phyloP scores from a whole-genome alignment of 768 basidiomycete species.

The Amanita fuliginea region DNA sequence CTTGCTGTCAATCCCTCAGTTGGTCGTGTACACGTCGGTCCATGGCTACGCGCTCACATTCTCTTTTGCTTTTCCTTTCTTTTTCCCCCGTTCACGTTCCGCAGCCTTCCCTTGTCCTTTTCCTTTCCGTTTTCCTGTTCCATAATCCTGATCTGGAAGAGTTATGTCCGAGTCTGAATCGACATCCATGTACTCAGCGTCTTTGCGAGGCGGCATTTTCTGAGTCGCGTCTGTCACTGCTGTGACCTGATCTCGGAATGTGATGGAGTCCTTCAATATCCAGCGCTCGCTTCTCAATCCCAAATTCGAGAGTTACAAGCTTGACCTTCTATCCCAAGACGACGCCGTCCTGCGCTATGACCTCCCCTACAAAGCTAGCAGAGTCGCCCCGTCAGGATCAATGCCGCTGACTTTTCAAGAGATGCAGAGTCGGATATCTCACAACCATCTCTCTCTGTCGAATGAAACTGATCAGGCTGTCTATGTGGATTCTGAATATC shows the following conservation, averaged over 20 bases:
- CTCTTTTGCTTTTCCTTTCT: slow-evolving; percentile 45
- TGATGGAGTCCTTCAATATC: slow-evolving; percentile 26
- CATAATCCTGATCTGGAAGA: slow-evolving; percentile 41
- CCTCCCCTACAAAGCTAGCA: slow-evolving; percentile 45
- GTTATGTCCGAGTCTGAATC: slow-evolving; percentile 71
- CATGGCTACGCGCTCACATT: slow-evolving; percentile 16
- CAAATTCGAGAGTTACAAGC: slow-evolving; percentile 78
- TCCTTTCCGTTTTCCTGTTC: slow-evolving; percentile 46
- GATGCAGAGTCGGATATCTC: slow-evolving; percentile 73
- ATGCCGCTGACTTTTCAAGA: slow-evolving; percentile 67
- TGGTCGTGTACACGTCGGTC: neutral
- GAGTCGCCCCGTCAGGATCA: slow-evolving; percentile 49
- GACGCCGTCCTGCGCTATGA: slow-evolving; percentile 37
- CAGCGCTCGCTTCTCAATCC: slow-evolving; percentile 57
- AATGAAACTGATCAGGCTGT: slow-evolving; percentile 34
- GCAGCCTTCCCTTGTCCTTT: slow-evolving; percentile 45
- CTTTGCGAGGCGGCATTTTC: slow-evolving; percentile 24
- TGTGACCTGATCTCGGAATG: neutral
- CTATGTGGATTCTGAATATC: slow-evolving; percentile 58
- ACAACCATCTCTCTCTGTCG: slow-evolving; percentile 65
- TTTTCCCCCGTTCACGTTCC: slow-evolving; percentile 46
- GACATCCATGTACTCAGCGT: slow-evolving; percentile 37
- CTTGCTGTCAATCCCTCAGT: slow-evolving; percentile 38
- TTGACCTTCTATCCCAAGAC: slow-evolving; percentile 53
- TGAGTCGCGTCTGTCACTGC: neutral